Conservation (phyloP, 2,329 filamentous ascomycete species). For the Colletotrichum sp. region DNA sequence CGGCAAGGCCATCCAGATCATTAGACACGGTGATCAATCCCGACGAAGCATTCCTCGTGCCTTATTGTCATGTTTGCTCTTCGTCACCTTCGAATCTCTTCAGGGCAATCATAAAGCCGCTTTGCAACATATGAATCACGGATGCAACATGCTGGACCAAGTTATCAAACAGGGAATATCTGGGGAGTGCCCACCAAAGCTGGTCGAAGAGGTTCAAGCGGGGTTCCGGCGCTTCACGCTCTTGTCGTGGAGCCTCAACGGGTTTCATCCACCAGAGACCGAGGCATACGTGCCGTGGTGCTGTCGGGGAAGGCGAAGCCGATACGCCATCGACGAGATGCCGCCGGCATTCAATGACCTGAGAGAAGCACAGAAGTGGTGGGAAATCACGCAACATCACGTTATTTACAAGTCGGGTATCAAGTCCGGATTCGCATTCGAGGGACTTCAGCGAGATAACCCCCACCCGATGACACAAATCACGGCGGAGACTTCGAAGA, state of each 20-base stretch:
- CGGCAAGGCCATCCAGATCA: slow-evolving; percentile 42
- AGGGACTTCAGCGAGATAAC: not conserved
- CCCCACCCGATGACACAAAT: not conserved
- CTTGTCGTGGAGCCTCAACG: not conserved
- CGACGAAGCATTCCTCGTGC: slow-evolving; percentile 38
- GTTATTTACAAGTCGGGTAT: not conserved
- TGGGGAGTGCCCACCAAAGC: not conserved
- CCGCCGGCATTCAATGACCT: not conserved
- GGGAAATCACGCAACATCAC: slow-evolving; percentile 3
- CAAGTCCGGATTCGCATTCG: slow-evolving; percentile 18
- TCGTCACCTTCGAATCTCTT: slow-evolving; percentile 45
- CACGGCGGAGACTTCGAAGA: not conserved
- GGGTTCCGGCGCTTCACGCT: slow-evolving; percentile 4
- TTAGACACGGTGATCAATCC: slow-evolving; percentile 33
- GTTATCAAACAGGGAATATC: not conserved
- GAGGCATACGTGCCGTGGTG: slow-evolving; percentile 6
- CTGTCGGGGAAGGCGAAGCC: not conserved
- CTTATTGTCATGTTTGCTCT: slow-evolving; percentile 41
- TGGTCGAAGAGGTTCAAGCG: not conserved
- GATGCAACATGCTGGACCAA: slow-evolving; percentile 20
- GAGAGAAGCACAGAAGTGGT: not conserved
- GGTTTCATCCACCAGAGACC: not conserved
- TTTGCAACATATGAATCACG: slow-evolving; percentile 43
- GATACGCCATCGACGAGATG: slow-evolving; percentile 11
- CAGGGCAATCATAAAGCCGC: slow-evolving; percentile 42